phyloP scores from a whole-genome alignment of 2,329 filamentous ascomycete species.

The Fusarium coffeatum region DNA sequence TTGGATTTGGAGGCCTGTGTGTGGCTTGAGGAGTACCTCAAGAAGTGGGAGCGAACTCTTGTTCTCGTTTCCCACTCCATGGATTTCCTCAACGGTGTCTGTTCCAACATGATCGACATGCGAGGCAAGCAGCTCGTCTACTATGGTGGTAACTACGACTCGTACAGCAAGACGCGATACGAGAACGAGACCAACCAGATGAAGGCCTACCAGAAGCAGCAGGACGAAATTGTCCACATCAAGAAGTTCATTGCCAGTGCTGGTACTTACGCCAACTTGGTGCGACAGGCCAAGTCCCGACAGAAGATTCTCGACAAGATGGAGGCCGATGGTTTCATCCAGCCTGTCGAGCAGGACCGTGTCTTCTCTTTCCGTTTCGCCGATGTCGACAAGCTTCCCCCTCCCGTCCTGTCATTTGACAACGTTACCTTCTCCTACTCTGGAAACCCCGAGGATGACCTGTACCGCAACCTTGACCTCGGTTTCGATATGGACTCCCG shows the following conservation, averaged over 20 bases:
- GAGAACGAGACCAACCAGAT: slow-evolving; percentile 98
- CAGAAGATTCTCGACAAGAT: slow-evolving; percentile 99
- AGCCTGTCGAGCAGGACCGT: slow-evolving; percentile 84
- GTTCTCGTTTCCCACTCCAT: slow-evolving; percentile 97
- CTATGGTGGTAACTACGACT: slow-evolving; percentile 99
- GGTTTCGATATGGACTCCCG: slow-evolving; percentile 99
- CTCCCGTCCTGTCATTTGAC: slow-evolving; percentile 95
- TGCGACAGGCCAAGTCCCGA: slow-evolving; percentile 97
- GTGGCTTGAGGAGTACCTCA: slow-evolving; percentile 99
- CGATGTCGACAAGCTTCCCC: slow-evolving; percentile 98
- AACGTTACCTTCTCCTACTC: slow-evolving; percentile 99
- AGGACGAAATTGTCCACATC: slow-evolving; percentile 99
- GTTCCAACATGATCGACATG: slow-evolving; percentile 99
- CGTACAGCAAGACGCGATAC: slow-evolving; percentile 90
- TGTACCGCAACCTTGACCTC: slow-evolving; percentile 96
- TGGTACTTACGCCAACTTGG: slow-evolving; percentile 99
- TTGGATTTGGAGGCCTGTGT: slow-evolving; percentile 99
- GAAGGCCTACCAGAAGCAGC: slow-evolving; percentile 99
- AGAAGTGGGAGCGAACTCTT: slow-evolving; percentile 99
- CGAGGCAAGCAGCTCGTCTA: slow-evolving; percentile 87
- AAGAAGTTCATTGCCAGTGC: slow-evolving; percentile 99
- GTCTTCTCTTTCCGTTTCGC: slow-evolving; percentile 99
- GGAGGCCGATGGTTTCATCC: slow-evolving; percentile 99
- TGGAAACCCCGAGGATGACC: slow-evolving; percentile 85
- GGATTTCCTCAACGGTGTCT: slow-evolving; percentile 99